phyloP scores from a whole-genome alignment of 1,139 yeast genomes.

The Yamadazyma sp. region DNA sequence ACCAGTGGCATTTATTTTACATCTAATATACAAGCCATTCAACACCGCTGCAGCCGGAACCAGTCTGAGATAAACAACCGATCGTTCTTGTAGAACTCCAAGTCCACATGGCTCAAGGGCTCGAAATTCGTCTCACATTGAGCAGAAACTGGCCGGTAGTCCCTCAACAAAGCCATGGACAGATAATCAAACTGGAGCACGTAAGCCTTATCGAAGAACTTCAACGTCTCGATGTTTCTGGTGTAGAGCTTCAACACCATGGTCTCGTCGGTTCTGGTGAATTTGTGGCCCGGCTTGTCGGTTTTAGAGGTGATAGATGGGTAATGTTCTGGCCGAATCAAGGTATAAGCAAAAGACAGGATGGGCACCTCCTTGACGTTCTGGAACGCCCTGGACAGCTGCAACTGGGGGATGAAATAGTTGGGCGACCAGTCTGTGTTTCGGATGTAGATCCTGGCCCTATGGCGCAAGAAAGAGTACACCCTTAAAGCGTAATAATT shows the following conservation, averaged over 20 bases:
- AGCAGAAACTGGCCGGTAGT: constrained; percentile 24
- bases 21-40: not conserved
- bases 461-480: constrained; percentile 26
- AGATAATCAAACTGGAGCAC: constrained; percentile 28
- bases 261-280: constrained; percentile 25
- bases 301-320: constrained; percentile 18
- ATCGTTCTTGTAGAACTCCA: constrained; percentile 14
- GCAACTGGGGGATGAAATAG: constrained; percentile 8
- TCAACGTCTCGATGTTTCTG: constrained; percentile 29
- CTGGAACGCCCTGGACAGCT: constrained; percentile 18
- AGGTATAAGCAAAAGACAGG: constrained; percentile 25
- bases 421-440: constrained; percentile 20
- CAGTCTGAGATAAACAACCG: constrained; percentile 3
- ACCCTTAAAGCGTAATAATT: constrained; percentile 28
- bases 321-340: constrained; percentile 35
- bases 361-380: constrained; percentile 26
- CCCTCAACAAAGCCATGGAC: constrained; percentile 26
- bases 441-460: constrained; percentile 20
- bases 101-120: constrained; percentile 11
- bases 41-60: not conserved
- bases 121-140: constrained; percentile 8
- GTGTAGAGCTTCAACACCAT: constrained; percentile 23
- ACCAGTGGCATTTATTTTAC: no score
- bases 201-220: constrained; percentile 23
- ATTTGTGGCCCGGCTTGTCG: constrained; percentile 13